A percentile compares a stretch with the other conserved stretches of the same genome.
These are phyloP conservation scores for Solanum clarkiae DNA, from an alignment of 257 asterid genomes.

Conservation along the genomic window DNA sequence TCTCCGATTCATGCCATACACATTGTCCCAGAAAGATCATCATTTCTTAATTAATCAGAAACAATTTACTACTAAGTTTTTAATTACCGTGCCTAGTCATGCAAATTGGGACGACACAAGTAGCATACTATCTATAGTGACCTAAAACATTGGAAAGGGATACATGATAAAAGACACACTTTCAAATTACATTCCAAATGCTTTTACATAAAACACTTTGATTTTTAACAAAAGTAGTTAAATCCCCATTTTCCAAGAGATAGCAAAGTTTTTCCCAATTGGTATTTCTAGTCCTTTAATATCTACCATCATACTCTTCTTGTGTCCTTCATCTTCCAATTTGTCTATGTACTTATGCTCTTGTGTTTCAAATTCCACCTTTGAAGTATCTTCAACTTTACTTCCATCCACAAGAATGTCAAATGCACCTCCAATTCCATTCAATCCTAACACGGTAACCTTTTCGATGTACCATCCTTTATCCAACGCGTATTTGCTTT, in stretches of 20 bases:
- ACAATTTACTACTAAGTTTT: too few relatives aligned
- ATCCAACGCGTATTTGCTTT: slow-evolving; percentile 49
- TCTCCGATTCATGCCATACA: too few relatives aligned
- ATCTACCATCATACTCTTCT: slow-evolving; percentile 65
- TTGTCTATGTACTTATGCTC: slow-evolving; percentile 17
- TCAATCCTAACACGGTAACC: slow-evolving; percentile 58
- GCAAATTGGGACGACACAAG: too few relatives aligned
- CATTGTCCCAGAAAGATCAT: too few relatives aligned
- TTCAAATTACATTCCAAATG: too few relatives aligned
- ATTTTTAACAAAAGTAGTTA: neutral
- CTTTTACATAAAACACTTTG: too few relatives aligned
- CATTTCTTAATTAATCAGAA: too few relatives aligned
- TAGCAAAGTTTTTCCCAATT: slow-evolving; percentile 58
- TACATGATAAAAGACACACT: too few relatives aligned
- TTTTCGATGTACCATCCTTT: slow-evolving; percentile 74
- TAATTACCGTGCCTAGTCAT: too few relatives aligned
- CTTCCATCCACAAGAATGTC: slow-evolving; percentile 44
- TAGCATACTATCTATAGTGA: neutral
- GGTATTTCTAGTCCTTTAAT: slow-evolving; percentile 56
- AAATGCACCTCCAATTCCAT: slow-evolving; percentile 20
- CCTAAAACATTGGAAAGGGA: neutral
- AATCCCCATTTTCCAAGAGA: slow-evolving; percentile 81
- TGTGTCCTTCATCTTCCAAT: slow-evolving; percentile 20
- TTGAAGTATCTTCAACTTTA: slow-evolving; percentile 16
- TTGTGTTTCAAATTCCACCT: slow-evolving; percentile 21